Percentiles rank a stretch among this genome's conserved stretches.
phyloP scores from a whole-genome alignment of 768 basidiomycete species.

The Leccinum aurantiacum region DNA sequence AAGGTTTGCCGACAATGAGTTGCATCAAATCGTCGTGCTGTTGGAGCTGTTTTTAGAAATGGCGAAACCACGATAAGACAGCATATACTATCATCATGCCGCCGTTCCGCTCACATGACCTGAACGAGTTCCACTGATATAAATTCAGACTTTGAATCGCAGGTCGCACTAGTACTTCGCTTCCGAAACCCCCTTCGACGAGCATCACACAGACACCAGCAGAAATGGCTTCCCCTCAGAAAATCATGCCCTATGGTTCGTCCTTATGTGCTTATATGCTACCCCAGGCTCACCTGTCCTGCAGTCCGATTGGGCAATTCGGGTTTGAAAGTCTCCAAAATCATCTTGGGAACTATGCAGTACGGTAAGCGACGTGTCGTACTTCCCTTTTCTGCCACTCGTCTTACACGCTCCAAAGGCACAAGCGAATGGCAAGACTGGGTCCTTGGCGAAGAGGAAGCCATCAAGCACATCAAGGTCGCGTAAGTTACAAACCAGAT shows the following conservation, averaged over 20 bases:
- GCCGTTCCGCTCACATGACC: conserved; percentile 8
- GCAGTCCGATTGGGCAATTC: conserved; percentile 13
- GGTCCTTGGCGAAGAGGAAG: conserved; percentile 49
- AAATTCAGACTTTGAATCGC: conserved; percentile 1
- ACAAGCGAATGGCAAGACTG: conserved; percentile 46
- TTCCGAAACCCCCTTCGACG: background rate
- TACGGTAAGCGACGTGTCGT: conserved; percentile 9
- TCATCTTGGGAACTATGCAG: conserved; percentile 7
- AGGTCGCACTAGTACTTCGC: background rate
- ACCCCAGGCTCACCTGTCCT: background rate
- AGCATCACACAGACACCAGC: background rate
- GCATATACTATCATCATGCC: conserved; percentile 1
- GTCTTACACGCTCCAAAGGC: conserved; percentile 3
- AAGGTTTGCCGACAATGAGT: background rate
- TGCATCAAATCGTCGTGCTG: background rate
- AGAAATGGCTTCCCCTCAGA: conserved; percentile 9
- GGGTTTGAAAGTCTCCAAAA: conserved; percentile 6
- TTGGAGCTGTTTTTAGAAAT: background rate
- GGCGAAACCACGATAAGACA: conserved; percentile 6
- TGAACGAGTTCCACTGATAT: background rate
- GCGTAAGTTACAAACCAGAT: conserved; percentile 35
- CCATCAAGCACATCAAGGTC: conserved; percentile 45
- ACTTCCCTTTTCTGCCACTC: background rate
- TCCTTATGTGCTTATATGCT: background rate
- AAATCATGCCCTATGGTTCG: conserved; percentile 19